Base-by-base conservation (phyloP, 495 filamentous ascomycete genomes). In the Penicillium coffeae region DNA sequence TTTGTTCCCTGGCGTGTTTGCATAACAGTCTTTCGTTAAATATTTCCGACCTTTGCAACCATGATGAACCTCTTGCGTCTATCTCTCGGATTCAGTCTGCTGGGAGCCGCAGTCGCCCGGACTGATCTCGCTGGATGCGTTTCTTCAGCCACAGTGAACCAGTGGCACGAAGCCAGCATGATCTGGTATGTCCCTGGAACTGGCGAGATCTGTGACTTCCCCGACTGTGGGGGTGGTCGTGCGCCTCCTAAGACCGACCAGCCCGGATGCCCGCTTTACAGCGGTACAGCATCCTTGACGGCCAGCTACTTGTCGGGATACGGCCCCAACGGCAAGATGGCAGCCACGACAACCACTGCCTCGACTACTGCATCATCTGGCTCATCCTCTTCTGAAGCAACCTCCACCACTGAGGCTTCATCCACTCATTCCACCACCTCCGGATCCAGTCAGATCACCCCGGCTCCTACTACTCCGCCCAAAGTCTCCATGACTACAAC, bases 171-270 rank as follows among this genome's bases (percentile, higher is more conserved):
- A 41, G 70, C 70, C 40, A 74, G 64, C 51, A 51, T 73, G 35
- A 67, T 76, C 64, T 77, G 64, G 64, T 82, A 75, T 56, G 74
- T 79, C 47, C 80, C 79, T 0, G 70, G 57, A 47, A 77, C 66
- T 15, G 80, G 81, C 56, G 77, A 85, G 59, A 71, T 85, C 60
- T 84, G 82, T 73, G 70, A 69, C 4, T 60, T 76, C 37, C 69
- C 80, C 48, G 81, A 84, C 71, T 86, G 83, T 57, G 83, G 83
- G 21, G 83, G 83, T 45, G 82, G 81, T 18, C 71, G 76, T 36
- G 82, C 80, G 8, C 81, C 83, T 0, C 73, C 77, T 1, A 85
- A 79, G 65, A 78, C 75, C 15, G 71, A 71, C 22, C 75, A 80
- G 21, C 81, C 82, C 1, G 82, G 81, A 7, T 87, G 83, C 57